A percentile compares a stretch with the other conserved stretches of the same genome.
Conservation (phyloP, 2,329 filamentous ascomycete species). For the Coniochaeta sp. region DNA sequence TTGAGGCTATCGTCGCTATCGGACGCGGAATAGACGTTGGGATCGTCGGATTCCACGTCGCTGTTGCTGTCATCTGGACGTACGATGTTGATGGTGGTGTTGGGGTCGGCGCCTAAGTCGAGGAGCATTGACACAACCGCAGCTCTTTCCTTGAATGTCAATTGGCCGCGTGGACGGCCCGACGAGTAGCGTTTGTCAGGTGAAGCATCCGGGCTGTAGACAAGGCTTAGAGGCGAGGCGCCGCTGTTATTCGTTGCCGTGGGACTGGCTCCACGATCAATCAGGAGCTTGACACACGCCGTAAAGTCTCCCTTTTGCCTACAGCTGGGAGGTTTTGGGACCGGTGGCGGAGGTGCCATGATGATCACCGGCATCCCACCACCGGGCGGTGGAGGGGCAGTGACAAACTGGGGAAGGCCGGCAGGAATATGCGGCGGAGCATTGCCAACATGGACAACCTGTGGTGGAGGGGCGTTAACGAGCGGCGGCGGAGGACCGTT, state of each 20-base stretch:
- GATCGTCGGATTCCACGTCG: background rate
- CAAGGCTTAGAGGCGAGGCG: background rate
- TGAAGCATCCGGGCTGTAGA: background rate
- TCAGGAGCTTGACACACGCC: background rate
- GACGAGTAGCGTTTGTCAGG: background rate
- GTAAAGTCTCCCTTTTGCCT: background rate
- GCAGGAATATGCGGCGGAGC: background rate
- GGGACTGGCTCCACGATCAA: background rate
- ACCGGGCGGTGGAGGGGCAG: background rate
- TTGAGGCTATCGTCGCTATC: background rate
- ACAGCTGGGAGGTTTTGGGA: background rate
- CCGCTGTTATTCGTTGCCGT: background rate
- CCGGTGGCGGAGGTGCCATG: background rate
- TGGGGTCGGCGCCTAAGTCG: background rate
- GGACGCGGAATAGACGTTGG: background rate
- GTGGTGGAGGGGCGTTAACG: background rate
- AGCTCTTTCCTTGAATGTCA: background rate
- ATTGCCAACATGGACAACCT: background rate
- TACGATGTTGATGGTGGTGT: background rate
- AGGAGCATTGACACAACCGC: background rate
- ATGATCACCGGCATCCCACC: background rate
- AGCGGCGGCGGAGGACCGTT: background rate
- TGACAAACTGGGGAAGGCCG: background rate
- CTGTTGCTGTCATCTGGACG: background rate
- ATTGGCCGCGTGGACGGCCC: background rate